Percentiles rank a stretch among this genome's conserved stretches.
phyloP scores from a whole-genome alignment of 805 yeast species.

The Nakazawaea laoshanensis region DNA sequence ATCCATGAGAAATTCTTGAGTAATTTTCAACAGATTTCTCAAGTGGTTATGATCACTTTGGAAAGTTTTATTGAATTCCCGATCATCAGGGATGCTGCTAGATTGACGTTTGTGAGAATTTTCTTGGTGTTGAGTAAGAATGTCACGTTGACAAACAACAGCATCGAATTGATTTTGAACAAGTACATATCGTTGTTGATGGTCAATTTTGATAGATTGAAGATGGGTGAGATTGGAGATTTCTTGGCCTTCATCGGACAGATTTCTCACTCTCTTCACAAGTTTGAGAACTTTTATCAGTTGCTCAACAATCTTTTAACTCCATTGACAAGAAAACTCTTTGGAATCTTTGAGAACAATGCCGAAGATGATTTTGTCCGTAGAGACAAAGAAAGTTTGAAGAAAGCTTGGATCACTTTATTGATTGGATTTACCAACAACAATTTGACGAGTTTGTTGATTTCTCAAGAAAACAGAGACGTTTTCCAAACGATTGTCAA shows the following conservation, averaged over 20 bases:
- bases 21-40: constrained; percentile 38
- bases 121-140: constrained; percentile 58
- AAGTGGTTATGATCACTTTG: constrained; percentile 75
- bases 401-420: constrained; percentile 62
- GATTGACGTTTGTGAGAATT: constrained; percentile 82
- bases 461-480: constrained; percentile 57
- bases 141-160: constrained; percentile 34
- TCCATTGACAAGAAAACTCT: constrained; percentile 65
- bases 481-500: constrained; percentile 54
- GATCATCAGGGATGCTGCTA: constrained; percentile 72
- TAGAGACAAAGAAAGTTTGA: constrained; percentile 58
- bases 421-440: constrained; percentile 66
- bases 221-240: constrained; percentile 62
- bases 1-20: constrained; percentile 22
- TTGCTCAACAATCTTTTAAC: constrained; percentile 64
- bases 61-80: constrained; percentile 64
- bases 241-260: constrained; percentile 85
- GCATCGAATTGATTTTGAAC: constrained; percentile 41
- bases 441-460: constrained; percentile 68
- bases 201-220: constrained; percentile 46
- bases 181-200: constrained; percentile 65
- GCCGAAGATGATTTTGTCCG: constrained; percentile 23
- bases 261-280: constrained; percentile 68
- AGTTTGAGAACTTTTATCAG: constrained; percentile 60
- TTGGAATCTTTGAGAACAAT: constrained; percentile 24